Evolutionary conservation across 2,329 filamentous ascomycete genomes (phyloP), one percentile per base, ranked within the genome.

Genomic region (Verticillium zaregamsianum): DNA sequence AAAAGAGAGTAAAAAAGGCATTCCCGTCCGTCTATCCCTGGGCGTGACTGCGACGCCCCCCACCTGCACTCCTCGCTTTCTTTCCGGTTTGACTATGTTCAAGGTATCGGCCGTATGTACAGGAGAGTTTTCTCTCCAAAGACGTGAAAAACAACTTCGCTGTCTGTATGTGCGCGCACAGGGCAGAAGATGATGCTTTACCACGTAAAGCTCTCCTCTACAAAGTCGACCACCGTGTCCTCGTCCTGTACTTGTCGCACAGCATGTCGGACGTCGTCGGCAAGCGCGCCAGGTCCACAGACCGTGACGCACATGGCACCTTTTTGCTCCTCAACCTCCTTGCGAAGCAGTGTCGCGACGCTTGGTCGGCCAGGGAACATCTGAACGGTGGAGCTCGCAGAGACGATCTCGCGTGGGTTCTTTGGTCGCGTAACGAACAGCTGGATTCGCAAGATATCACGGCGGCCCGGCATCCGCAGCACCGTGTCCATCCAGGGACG

Each of bases 361-460:
- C 96, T 92, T 11, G 94, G 94, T 66, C 93, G 87, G 2, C 95
- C 94, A 1, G 93, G 90, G 74, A 92, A 92, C 90, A 98, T 95
- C 76, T 93, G 91, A 60, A 98, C 93, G 5, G 90, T 94, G 2
- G 85, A 82, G 61, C 88, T 92, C 4, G 89, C 87, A 57, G 87
- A 92, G 68, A 88, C 82, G 59, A 96, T 90, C 70, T 96, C 91
- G 72, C 88, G 89, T n/a, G 90, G 87, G 72, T 90, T 91, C 68
- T 91, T 89, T 1, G 94, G 94, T 60, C 92, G 84, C 5, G 95
- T 98, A 67, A 98, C 88, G 77, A 96, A 98, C 57, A 98, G 85
- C 68, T 94, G 87, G 69, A 98, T 91, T 68, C 88, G 89, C 55
- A 99, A 84, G 33, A 97, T 83, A 58, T 97, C 92, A 62, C 91